Evolutionary conservation across 2,329 filamentous ascomycete species (phyloP).

Genomic region (Lecanicillium sp.): DNA sequence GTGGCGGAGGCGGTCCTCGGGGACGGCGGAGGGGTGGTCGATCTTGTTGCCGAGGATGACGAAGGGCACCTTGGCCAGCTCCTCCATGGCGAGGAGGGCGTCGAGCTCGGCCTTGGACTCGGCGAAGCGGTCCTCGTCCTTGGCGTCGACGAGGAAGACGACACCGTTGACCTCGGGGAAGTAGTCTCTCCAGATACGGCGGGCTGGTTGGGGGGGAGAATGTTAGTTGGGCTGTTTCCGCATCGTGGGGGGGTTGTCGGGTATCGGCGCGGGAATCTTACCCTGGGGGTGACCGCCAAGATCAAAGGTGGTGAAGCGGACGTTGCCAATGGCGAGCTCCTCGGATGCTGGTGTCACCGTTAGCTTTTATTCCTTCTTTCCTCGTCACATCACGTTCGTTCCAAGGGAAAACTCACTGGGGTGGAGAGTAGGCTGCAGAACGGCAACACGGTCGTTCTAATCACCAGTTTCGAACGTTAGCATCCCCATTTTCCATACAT

Average conservation of each 20-base stretch:
- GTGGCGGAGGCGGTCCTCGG: slow-evolving; percentile 89
- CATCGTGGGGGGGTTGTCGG: not conserved
- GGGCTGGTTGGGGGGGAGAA: slow-evolving; percentile 46
- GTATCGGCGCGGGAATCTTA: slow-evolving; percentile 31
- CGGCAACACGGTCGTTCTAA: slow-evolving; percentile 87
- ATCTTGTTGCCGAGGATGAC: slow-evolving; percentile 99
- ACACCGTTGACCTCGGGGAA: slow-evolving; percentile 95
- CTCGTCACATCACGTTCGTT: not conserved
- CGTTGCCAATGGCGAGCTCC: slow-evolving; percentile 87
- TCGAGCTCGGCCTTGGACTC: slow-evolving; percentile 98
- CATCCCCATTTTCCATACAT: slow-evolving; percentile 11
- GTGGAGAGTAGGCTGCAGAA: slow-evolving; percentile 84
- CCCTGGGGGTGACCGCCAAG: slow-evolving; percentile 90
- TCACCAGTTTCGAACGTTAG: slow-evolving; percentile 20
- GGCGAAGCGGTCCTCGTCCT: slow-evolving; percentile 88
- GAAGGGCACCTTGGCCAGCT: slow-evolving; percentile 91
- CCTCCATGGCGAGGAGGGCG: slow-evolving; percentile 92
- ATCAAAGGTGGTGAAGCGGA: slow-evolving; percentile 92
- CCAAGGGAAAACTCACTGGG: slow-evolving; percentile 62
- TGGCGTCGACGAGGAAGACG: slow-evolving; percentile 95
- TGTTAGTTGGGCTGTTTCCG: not conserved
- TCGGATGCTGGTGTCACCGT: slow-evolving; percentile 61
- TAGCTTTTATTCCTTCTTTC: slow-evolving; percentile 11
- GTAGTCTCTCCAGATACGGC: slow-evolving; percentile 93
- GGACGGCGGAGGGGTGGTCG: slow-evolving; percentile 91